Evolutionary conservation across 306 rosid species (phyloP).

Genomic region (Lathyrus tuberosus): DNA sequence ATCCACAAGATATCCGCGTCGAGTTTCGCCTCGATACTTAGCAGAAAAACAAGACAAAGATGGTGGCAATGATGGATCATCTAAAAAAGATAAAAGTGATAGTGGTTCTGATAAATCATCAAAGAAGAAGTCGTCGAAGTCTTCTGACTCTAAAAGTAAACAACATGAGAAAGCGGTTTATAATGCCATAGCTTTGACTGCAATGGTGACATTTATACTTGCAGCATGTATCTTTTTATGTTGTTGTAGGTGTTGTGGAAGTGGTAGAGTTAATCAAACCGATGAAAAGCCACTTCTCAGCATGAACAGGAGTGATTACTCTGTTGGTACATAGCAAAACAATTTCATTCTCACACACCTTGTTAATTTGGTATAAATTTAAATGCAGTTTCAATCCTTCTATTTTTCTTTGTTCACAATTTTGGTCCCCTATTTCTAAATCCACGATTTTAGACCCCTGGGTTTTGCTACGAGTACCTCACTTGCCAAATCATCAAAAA

Average conservation of each 20-base stretch:
- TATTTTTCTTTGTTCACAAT: not conserved
- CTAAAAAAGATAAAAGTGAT: slow-evolving; percentile 11
- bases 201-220: slow-evolving; percentile 59
- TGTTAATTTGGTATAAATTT: slow-evolving; percentile 2
- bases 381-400: not conserved
- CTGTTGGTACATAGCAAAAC: slow-evolving; percentile 54
- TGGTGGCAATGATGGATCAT: slow-evolving; percentile 1
- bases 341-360: slow-evolving; percentile 4
- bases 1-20: slow-evolving; percentile 65
- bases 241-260: slow-evolving; percentile 51
- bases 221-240: slow-evolving; percentile 62
- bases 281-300: slow-evolving; percentile 93
- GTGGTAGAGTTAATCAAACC: slow-evolving; percentile 45
- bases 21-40: slow-evolving; percentile 37
- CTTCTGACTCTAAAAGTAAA: slow-evolving; percentile 27
- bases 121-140: slow-evolving; percentile 8
- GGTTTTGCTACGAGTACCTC: not conserved
- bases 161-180: slow-evolving; percentile 35
- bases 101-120: slow-evolving; percentile 22
- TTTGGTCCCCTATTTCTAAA: not conserved
- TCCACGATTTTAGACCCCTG: not conserved
- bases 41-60: slow-evolving; percentile 38
- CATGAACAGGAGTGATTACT: slow-evolving; percentile 67
- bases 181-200: slow-evolving; percentile 57
- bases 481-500: not conserved